phyloP scores from a whole-genome alignment of 2,329 filamentous ascomycete species.

The Fusarium sp. region DNA sequence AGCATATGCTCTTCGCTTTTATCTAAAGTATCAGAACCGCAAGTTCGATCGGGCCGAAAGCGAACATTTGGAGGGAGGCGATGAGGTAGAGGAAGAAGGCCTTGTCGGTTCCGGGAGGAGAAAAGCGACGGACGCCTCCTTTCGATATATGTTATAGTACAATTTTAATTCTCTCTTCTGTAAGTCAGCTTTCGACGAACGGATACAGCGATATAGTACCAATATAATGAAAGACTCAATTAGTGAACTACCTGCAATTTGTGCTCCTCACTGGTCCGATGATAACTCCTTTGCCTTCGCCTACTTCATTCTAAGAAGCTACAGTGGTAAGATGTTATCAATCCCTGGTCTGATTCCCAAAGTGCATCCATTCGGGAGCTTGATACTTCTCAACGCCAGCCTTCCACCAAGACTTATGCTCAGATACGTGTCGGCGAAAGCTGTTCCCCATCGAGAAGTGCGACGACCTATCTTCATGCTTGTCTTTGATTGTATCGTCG shows the following conservation, averaged over 20 bases:
- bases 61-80: slow-evolving; percentile 38
- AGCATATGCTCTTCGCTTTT: slow-evolving; percentile 64
- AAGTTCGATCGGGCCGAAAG: slow-evolving; percentile 54
- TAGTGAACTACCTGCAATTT: slow-evolving; percentile 21
- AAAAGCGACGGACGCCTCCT: slow-evolving; percentile 46
- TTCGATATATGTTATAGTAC: slow-evolving; percentile 61
- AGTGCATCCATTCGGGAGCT: slow-evolving; percentile 51
- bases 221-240: slow-evolving; percentile 5
- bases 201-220: not conserved
- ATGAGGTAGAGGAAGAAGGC: slow-evolving; percentile 55
- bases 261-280: slow-evolving; percentile 27
- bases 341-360: slow-evolving; percentile 29
- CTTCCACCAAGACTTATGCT: slow-evolving; percentile 52
- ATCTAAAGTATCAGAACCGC: slow-evolving; percentile 65
- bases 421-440: slow-evolving; percentile 14
- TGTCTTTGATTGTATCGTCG: slow-evolving; percentile 42
- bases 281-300: slow-evolving; percentile 1
- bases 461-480: slow-evolving; percentile 42
- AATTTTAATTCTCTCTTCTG: not conserved
- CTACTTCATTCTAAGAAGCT: not conserved
- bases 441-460: slow-evolving; percentile 44
- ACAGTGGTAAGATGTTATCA: not conserved
- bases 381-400: slow-evolving; percentile 51
- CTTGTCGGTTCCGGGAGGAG: slow-evolving; percentile 52
- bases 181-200: not conserved